These are phyloP conservation scores for Danielozyma ontarioensis DNA, from an alignment of 805 yeast genomes.

Conservation along the genomic window DNA sequence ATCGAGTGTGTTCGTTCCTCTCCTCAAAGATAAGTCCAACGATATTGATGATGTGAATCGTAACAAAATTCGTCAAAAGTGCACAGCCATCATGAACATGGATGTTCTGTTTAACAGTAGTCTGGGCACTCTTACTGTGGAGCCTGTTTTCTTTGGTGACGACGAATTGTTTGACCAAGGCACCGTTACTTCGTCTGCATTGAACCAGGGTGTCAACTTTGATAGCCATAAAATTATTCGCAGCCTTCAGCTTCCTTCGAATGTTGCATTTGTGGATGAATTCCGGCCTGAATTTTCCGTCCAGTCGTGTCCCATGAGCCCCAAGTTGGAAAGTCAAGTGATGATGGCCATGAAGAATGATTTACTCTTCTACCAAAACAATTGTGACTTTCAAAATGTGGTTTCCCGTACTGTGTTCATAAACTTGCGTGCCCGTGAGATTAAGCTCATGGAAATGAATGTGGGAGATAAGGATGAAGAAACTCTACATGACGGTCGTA, in stretches of 20 bases:
- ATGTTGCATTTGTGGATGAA: slow-evolving; percentile 43
- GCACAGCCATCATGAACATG: slow-evolving; percentile 19
- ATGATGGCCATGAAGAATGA: slow-evolving; percentile 50
- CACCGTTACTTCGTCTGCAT: slow-evolving; percentile 6
- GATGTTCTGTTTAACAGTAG: background rate
- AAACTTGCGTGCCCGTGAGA: slow-evolving; percentile 41
- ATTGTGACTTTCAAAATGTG: slow-evolving; percentile 24
- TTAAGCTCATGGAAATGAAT: slow-evolving; percentile 39
- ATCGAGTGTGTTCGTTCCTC: slow-evolving; percentile 18
- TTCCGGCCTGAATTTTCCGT: slow-evolving; percentile 47
- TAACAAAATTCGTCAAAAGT: slow-evolving; percentile 14
- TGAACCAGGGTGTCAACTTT: background rate
- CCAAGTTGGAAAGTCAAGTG: slow-evolving; percentile 47
- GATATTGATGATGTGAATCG: slow-evolving; percentile 17
- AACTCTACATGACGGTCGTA: background rate
- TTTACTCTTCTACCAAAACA: slow-evolving; percentile 37
- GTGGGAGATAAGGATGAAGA: slow-evolving; percentile 12
- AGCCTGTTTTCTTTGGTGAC: slow-evolving; percentile 1
- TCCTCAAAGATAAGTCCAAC: slow-evolving; percentile 11
- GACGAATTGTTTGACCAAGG: slow-evolving; percentile 6
- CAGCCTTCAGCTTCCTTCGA: slow-evolving; percentile 21
- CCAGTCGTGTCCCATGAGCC: slow-evolving; percentile 51
- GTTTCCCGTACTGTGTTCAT: slow-evolving; percentile 35
- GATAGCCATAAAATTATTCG: slow-evolving; percentile 5
- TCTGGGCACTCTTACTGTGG: slow-evolving; percentile 4